Evolutionary conservation across 2,329 filamentous ascomycete species (phyloP), one percentile per base, ranked within the genome.

Genomic region (Diaporthe sp.): DNA sequence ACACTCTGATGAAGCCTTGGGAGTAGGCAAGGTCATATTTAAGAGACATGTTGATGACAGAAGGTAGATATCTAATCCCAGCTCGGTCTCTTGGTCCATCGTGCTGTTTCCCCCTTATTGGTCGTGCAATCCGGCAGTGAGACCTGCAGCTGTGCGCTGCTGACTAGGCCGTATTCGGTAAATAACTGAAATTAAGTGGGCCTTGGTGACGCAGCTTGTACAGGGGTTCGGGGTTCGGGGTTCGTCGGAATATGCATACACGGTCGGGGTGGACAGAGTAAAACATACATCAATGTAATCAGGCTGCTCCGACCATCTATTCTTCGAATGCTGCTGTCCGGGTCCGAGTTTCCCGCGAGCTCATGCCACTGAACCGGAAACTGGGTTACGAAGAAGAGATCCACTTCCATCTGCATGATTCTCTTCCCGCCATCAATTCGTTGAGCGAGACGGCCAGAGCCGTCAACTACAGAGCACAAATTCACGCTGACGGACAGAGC

Each of bases 1-100:
- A 63, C n/a, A 44, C 60, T 28, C 60, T 63, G n/a, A 63, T 63
- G 60, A 63, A 20, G 15, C 3, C 60, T 28, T 63, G 39, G 60
- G 60, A 63, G n/a, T 44, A 63, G 34, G 13, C 25, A 10, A 20
- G 20, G 31, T 37, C 20, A 12, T 0, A 57, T 22, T 34, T 20
- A 1, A 22, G 1, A 42, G 17, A 15, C 25, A 9, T 25, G 12
- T 15, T 25, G 22, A 15, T 60, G 22, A 28, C 37, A 1, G 42
- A 17, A 15, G 57, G 31, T 6, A 15, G 13, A 61, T 17, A 31
- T 31, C 28, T 31, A 25, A 42, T 42, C n/a, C 7, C 13, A 25
- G 3, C 39, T 42, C 6, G 17, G 28, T 61, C 12, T 15, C 37
- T 13, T 17, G 9, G 28, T 31, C 53, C 28, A 25, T 1, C 49